A percentile compares a stretch with the other conserved stretches of the same genome.
phyloP scores from a whole-genome alignment of 352 stramenopile species.

The Phytophthora cryptogea region DNA sequence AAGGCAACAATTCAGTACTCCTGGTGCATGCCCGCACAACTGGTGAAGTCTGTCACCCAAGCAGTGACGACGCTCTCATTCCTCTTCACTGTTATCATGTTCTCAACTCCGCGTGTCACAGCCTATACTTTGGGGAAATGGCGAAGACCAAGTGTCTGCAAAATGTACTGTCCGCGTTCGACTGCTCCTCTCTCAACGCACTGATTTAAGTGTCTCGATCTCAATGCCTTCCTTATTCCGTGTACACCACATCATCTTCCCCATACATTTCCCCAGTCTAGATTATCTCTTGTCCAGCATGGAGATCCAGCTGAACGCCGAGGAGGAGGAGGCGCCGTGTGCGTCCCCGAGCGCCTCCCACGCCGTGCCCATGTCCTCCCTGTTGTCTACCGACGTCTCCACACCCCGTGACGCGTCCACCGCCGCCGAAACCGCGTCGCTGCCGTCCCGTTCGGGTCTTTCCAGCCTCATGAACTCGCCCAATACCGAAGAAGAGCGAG shows the following conservation, averaged over 20 bases:
- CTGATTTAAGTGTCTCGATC: not conserved
- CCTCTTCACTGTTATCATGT: too few relatives aligned
- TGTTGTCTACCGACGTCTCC: conserved; percentile 44
- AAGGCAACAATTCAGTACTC: too few relatives aligned
- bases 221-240: not conserved
- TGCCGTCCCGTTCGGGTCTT: conserved; percentile 31
- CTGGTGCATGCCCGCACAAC: too few relatives aligned
- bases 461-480: conserved; percentile 75
- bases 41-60: too few relatives aligned
- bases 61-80: too few relatives aligned
- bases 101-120: too few relatives aligned
- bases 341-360: conserved; percentile 17
- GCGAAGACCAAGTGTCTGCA: too few relatives aligned
- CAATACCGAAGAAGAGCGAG: conserved; percentile 35
- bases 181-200: not conserved
- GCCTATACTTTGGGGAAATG: too few relatives aligned
- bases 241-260: not conserved
- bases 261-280: conserved; percentile 1
- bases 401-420: conserved; percentile 12
- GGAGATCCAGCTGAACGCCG: conserved; percentile 61
- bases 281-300: conserved; percentile 19
- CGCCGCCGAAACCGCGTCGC: conserved; percentile 1
- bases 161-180: too few relatives aligned
- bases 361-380: conserved; percentile 40
- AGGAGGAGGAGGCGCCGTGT: conserved; percentile 23